Base-by-base conservation (phyloP, 1,284 basidiomycete species). In the Boletus hoseneyae region DNA sequence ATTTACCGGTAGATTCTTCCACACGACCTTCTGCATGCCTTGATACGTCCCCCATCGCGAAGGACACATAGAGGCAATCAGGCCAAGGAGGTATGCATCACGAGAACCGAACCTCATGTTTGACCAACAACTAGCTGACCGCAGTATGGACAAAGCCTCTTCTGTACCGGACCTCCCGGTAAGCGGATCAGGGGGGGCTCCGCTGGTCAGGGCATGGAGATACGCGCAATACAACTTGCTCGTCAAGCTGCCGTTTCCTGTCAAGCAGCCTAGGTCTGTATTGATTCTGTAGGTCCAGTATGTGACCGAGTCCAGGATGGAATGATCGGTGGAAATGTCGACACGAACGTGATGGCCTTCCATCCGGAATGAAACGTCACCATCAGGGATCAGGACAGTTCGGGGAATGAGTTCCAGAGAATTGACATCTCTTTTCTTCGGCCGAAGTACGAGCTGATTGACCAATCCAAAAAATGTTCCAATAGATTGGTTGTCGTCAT, bases 161-260 rank as follows among this genome's bases (percentile, higher is more conserved):
- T 30, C 29, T 30, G 29, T 30, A 13, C 29, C 29, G 12, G 29
- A 12, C 12, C 29, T 30, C 29, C 64, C 57, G 0, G 73, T 75
- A 10, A 80, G 60, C 2, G 73, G 73, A 56, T 80, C 79, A 5
- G 69, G 10, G 9, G 12, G 5, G 12, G 12, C 12, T 13, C 29
- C 57, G 30, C 71, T 70, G 0, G 73, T 77, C 7, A 74, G 40
- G 3, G 74, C 73, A 39, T 80, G 78, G 10, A 80, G 65, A 43
- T 74, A 74, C 0, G 70, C 63, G 39, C 65, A 67, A 54, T 68
- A 76, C 2, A 75, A 54, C 43, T 65, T 65, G 53, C 65, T 69
- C 3, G 59, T 59, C 37, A 73, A 51, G 13, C 61, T 67, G 37
- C 52, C 53, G 18, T 61, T 63, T 4, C 70, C 67, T 1, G 62